These are phyloP conservation scores for Tetrahymena elliotti DNA, from an alignment of 73 alveolate genomes.

Conservation along the genomic window DNA sequence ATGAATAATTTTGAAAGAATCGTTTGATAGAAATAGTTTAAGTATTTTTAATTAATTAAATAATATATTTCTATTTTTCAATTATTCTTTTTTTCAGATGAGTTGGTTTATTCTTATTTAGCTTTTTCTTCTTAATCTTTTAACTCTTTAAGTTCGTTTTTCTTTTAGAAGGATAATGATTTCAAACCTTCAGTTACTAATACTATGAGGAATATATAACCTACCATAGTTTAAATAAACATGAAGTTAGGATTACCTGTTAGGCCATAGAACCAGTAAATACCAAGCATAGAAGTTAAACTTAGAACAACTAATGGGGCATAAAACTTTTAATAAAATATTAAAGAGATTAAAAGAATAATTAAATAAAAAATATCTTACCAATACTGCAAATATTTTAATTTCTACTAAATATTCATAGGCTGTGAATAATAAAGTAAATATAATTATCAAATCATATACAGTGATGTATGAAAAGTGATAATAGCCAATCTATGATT, in stretches of 20 bases:
- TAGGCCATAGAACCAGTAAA: neutral
- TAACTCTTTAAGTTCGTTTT: neutral
- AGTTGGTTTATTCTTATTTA: neutral
- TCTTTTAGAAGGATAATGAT: neutral
- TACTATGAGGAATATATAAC: neutral
- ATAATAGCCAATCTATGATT: neutral
- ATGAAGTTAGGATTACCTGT: neutral
- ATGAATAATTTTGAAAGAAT: neutral
- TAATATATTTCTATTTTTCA: neutral
- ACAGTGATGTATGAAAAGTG: neutral
- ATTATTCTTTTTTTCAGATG: neutral
- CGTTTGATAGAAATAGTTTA: neutral
- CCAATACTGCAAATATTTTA: neutral
- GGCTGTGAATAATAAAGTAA: neutral
- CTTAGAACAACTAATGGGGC: neutral
- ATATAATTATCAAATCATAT: neutral
- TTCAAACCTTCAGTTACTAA: neutral
- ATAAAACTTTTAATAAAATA: neutral
- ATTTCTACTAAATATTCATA: neutral
- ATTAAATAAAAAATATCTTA: neutral
- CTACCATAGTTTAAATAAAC: neutral
- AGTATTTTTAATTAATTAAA: neutral
- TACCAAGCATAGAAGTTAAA: neutral
- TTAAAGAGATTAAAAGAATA: neutral
- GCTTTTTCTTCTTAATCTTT: neutral